Base-by-base conservation (phyloP, 345 rosid genomes). In the Lumnitzera racemosa region DNA sequence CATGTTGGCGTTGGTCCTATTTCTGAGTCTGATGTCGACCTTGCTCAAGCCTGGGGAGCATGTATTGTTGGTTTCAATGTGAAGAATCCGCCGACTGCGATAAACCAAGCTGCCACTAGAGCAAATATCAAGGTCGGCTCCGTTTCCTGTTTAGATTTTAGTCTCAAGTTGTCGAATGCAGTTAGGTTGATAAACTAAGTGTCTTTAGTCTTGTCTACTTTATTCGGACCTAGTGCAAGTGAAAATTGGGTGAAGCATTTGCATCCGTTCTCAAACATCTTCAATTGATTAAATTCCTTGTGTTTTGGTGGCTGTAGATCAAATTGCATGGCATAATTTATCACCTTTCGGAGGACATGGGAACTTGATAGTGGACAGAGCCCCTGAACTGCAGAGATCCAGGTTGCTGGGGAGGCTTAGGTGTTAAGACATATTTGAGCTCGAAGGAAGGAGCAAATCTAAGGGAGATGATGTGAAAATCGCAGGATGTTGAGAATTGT, bases 1-100 rank as follows among this genome's bases (percentile, higher is more conserved):
- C 88, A 87, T 71, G 85, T 74, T 24, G 97, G 97, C 24, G 99
- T 84, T 36, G 97, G 97, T 60, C 80, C 99, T 7, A 57, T 92
- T 69, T 82, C 88, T 61, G 87, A 85, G 71, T 92, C 97, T 57
- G 95, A 92, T 76, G 74, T 92, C 61, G 95, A 86, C 81, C 64
- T 81, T 59, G 99, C 96, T 59, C 84, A 81, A 73, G 95, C 96
- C 57, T 87, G 95, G 47, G 78, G 83, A 46, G 97, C 91, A 2
- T 84, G 79, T 60, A 86, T 87, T 24, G 78, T 94, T 57, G 97
- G 89, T 53, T 90, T 90, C 75, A 90, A 88, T 62, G 81, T 92
- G 12, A 89, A 81, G 70, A 69, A 70, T 67, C 87, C 84, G 11
- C 69, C 85, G 55, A 51, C 74, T 56, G 64, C 81, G 29, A 60